These are phyloP conservation scores for Ensete ventricosum DNA, from an alignment of 176 grass and related monocot species.

Conservation along the genomic window DNA sequence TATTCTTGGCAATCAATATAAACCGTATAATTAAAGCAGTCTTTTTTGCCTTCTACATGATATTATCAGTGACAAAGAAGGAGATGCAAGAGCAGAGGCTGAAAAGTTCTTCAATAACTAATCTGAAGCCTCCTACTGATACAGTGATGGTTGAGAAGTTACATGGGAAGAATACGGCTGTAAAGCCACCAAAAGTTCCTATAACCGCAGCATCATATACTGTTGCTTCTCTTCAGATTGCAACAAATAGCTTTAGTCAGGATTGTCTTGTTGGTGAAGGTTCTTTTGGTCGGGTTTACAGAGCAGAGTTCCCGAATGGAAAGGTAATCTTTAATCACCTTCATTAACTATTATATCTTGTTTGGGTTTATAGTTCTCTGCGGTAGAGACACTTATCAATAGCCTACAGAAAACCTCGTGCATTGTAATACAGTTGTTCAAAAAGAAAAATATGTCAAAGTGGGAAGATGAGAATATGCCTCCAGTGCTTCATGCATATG, in stretches of 20 bases:
- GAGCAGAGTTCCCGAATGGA: conserved; percentile 74
- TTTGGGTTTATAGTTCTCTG: too few relatives aligned
- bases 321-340: conserved; percentile 40
- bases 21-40: background rate
- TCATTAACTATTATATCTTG: too few relatives aligned
- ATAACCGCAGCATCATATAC: conserved; percentile 66
- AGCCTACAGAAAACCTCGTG: too few relatives aligned
- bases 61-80: conserved; percentile 48
- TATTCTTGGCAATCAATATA: background rate
- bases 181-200: conserved; percentile 52
- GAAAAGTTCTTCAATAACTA: conserved; percentile 35
- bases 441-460: too few relatives aligned
- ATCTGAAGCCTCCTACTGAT: conserved; percentile 44
- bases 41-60: conserved; percentile 19
- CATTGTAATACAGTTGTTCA: too few relatives aligned
- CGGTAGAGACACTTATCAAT: too few relatives aligned
- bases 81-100: conserved; percentile 47
- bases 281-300: conserved; percentile 93
- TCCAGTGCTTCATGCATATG: background rate
- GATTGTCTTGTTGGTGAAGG: conserved; percentile 93
- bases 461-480: too few relatives aligned
- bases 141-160: conserved; percentile 63
- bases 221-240: conserved; percentile 86
- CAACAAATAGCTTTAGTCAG: conserved; percentile 93
- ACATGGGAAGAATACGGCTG: conserved; percentile 56